A percentile compares a stretch with the other conserved stretches of the same genome.
Conservation (phyloP, 371 early-diverging fungal species). For the Syncephalastrum sp. region DNA sequence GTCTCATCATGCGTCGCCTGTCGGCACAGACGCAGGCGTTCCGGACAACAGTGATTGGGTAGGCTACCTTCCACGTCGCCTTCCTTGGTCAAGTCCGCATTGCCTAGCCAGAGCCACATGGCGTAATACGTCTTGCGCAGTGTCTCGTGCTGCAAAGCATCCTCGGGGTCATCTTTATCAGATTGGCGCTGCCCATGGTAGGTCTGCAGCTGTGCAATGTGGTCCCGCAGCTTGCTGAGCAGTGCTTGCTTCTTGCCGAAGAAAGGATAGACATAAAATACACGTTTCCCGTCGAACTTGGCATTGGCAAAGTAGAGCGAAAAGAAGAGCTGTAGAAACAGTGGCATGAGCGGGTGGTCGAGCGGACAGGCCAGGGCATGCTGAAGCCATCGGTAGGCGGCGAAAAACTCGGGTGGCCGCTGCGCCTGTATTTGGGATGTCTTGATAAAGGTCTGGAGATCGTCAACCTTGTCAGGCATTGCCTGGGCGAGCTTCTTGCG, state of each 20-base stretch:
- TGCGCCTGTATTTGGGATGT: conserved; percentile 18
- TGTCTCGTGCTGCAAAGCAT: conserved; percentile 22
- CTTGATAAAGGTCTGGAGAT: conserved; percentile 35
- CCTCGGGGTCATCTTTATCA: conserved; percentile 9
- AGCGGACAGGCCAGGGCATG: conserved; percentile 50
- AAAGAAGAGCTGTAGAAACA: conserved; percentile 67
- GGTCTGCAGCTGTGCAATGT: conserved; percentile 45
- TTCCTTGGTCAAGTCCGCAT: conserved; percentile 34
- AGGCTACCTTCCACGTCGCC: conserved; percentile 37
- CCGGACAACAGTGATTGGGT: conserved; percentile 40
- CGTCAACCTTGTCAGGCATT: conserved; percentile 28
- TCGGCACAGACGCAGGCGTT: conserved; percentile 33
- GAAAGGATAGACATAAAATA: conserved; percentile 52
- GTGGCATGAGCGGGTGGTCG: conserved; percentile 53
- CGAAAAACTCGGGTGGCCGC: conserved; percentile 54
- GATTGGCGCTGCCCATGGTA: conserved; percentile 37
- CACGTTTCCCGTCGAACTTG: conserved; percentile 13
- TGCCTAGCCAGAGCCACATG: conserved; percentile 65
- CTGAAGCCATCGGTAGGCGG: conserved; percentile 61
- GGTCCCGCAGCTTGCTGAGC: conserved; percentile 45
- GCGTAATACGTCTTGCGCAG: conserved; percentile 56
- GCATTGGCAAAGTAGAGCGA: conserved; percentile 57
- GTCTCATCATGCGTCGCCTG: conserved; percentile 4
- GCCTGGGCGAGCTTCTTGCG: conserved; percentile 40
- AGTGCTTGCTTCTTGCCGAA: conserved; percentile 47